Conservation (phyloP, 2,329 filamentous ascomycete species). For the Leptographium radiaticola region DNA sequence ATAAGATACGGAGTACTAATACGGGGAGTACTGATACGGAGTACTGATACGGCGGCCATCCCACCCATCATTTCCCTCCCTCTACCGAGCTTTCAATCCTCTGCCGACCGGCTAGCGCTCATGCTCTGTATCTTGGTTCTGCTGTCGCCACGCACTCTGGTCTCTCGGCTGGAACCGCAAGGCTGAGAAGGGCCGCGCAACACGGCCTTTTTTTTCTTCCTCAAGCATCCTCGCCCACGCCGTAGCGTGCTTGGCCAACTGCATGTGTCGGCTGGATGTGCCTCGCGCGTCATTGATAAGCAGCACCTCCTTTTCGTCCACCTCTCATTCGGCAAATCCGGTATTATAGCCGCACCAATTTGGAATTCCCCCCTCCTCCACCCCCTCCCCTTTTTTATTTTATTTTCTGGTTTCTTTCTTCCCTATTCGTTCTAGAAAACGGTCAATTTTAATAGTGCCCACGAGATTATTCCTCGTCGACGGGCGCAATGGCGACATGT, state of each 20-base stretch:
- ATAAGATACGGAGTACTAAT: too few relatives aligned
- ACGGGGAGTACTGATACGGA: neutral
- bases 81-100: neutral
- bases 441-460: neutral
- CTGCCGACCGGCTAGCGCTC: too few relatives aligned
- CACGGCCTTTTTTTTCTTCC: too few relatives aligned
- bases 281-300: neutral
- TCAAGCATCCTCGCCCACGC: too few relatives aligned
- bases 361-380: neutral
- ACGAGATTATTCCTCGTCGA: neutral
- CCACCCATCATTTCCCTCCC: neutral
- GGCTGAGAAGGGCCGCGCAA: too few relatives aligned
- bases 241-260: too few relatives aligned
- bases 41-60: neutral
- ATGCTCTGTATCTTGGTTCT: too few relatives aligned
- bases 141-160: too few relatives aligned
- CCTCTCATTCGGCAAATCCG: neutral
- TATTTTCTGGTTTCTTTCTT: neutral
- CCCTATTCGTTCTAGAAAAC: slow-evolving; percentile 10
- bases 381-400: neutral
- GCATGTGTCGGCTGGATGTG: too few relatives aligned
- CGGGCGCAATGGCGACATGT: neutral
- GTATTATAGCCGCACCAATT: neutral
- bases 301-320: too few relatives aligned
- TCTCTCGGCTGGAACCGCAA: too few relatives aligned